Base-by-base conservation (phyloP, 345 rosid species). In the Linum usitatissimum region DNA sequence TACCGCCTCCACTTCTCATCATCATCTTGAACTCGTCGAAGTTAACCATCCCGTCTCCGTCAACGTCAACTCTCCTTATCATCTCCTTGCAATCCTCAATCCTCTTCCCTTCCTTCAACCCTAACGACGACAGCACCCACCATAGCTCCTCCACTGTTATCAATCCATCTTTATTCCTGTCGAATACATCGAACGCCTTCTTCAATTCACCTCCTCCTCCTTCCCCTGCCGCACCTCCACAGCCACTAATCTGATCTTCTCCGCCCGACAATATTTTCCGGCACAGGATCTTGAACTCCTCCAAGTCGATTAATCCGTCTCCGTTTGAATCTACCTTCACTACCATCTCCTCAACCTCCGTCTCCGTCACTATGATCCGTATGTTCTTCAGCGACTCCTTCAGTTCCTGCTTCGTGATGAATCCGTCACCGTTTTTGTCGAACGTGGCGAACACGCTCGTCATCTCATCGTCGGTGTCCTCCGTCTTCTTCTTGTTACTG, bases 351-450 rank as follows among this genome's bases (percentile, higher is more conserved):
- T 73, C 72, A 17, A 68, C 62, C 38, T 73, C 76, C 34, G 64
- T 45, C 55, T 73, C 76, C 1, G 69, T 63, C 63, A 73, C n/a
- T 6, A 64, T 31, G 36, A 68, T 68, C n/a, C 69, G 57, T n/a
- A 73, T 64, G 69, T 68, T 73, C 69, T 64, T 61, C 28, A 73
- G 58, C 13, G 76, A 73, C 34, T 68, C 69, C 57, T 42, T 68
- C 17, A 73, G 55, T 28, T 73, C 76, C 38, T 68, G 68, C 66
- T 64, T 68, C 6, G 76, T 68, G 34, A 73, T 61, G 34, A 68
- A 73, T 30, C 76, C 76, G 30, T 73, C 76, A 0, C 76, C 76
- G 30, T 73, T 68, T 59, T 73, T 68, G 59, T 73, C 76, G n/a
- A 73, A 73, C 31, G 76, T 73, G 23, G 68, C 72, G 38, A 73